A percentile compares a stretch with the other conserved stretches of the same genome.
These are phyloP conservation scores for Domatiomyces globalis DNA, from an alignment of 2,329 filamentous ascomycete species.

Conservation along the genomic window DNA sequence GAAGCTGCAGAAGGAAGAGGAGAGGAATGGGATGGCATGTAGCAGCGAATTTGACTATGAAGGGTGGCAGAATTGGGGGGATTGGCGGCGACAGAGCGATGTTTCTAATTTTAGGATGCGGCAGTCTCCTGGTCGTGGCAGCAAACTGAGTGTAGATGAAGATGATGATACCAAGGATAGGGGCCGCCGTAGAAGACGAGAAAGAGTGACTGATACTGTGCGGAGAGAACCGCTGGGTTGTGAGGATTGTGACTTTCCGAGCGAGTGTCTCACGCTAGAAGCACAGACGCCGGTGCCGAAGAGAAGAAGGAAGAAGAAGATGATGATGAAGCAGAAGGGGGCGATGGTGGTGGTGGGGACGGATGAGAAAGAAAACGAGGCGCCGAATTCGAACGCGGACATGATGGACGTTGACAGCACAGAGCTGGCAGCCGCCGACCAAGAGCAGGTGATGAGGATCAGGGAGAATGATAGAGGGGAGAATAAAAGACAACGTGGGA, in stretches of 20 bases:
- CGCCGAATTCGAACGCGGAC: not conserved
- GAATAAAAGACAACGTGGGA: not conserved
- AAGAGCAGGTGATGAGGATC: not conserved
- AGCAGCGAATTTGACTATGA: slow-evolving; percentile 39
- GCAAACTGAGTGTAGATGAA: not conserved
- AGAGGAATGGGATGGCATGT: slow-evolving; percentile 24
- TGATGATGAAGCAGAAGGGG: not conserved
- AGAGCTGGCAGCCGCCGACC: not conserved
- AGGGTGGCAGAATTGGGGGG: slow-evolving; percentile 36
- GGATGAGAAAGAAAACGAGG: not conserved
- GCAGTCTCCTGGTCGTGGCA: not conserved
- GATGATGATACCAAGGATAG: slow-evolving; percentile 2
- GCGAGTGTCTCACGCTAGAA: slow-evolving; percentile 13
- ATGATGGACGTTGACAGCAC: slow-evolving; percentile 8
- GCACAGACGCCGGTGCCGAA: not conserved
- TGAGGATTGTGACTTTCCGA: slow-evolving; percentile 16
- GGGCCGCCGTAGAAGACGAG: not conserved
- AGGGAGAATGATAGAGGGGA: not conserved
- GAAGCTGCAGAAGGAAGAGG: slow-evolving; percentile 18
- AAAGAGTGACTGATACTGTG: not conserved
- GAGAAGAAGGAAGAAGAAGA: not conserved
- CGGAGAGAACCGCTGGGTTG: slow-evolving; percentile 1
- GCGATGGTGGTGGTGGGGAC: no score
- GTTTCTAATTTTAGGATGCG: not conserved
- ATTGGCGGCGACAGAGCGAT: slow-evolving; percentile 25